phyloP scores from a whole-genome alignment of 176 grass and related monocot genomes.

The Stipa capillata region DNA sequence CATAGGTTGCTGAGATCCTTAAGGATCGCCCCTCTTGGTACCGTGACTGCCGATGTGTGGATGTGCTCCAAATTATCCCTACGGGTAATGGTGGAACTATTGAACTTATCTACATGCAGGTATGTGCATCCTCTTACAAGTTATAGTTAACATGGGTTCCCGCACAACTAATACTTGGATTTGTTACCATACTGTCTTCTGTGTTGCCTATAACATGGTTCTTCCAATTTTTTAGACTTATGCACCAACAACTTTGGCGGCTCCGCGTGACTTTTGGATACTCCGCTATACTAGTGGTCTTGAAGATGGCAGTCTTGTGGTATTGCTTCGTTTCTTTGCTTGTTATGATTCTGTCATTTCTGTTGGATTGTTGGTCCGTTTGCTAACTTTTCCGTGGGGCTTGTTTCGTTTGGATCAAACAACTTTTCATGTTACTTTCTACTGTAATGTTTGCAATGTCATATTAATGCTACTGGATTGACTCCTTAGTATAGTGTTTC shows the following conservation, averaged over 20 bases:
- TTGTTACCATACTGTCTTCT: background rate
- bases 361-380: background rate
- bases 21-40: conserved; percentile 96
- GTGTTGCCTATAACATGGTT: no score
- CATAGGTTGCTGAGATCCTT: conserved; percentile 94
- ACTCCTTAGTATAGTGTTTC: background rate
- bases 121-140: conserved; percentile 16
- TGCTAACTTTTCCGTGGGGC: no score
- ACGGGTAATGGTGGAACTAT: conserved; percentile 93
- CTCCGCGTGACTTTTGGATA: conserved; percentile 89
- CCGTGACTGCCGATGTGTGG: conserved; percentile 78
- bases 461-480: background rate
- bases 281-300: conserved; percentile 92
- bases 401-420: background rate
- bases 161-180: background rate
- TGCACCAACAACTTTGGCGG: conserved; percentile 84
- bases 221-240: conserved; percentile 55
- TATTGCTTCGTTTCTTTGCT: conserved; percentile 25
- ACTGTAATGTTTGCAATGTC: background rate
- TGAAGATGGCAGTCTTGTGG: conserved; percentile 99
- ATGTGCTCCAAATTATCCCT: conserved; percentile 88
- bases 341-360: conserved; percentile 10
- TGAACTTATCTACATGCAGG: conserved; percentile 99
- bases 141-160: background rate
- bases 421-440: background rate